A percentile compares a stretch with the other conserved stretches of the same genome.
Evolutionary conservation across 371 early-diverging fungal genomes (phyloP).

Genomic region (Choanephora cucurbitarum): DNA sequence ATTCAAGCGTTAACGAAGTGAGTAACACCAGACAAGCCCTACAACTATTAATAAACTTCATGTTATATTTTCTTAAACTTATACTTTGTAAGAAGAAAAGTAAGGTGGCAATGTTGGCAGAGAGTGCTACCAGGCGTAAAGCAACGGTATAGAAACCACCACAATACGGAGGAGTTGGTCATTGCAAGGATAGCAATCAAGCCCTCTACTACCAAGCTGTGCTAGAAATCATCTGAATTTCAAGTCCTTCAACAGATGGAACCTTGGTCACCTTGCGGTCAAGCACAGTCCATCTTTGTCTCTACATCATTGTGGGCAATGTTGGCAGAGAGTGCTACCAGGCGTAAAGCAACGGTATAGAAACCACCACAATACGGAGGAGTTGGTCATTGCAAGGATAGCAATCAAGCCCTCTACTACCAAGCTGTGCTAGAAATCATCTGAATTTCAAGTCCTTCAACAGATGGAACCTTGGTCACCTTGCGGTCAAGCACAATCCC

Average conservation of each 20-base stretch:
- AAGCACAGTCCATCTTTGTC: conserved; percentile 13
- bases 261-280: conserved; percentile 17
- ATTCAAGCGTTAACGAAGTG: too few species aligned
- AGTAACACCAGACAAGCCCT: too few species aligned
- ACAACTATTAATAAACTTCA: too few species aligned
- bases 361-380: conserved; percentile 13
- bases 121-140: conserved; percentile 13
- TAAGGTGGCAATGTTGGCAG: conserved; percentile 12
- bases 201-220: conserved; percentile 13
- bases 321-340: conserved; percentile 10
- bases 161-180: conserved; percentile 14
- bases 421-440: conserved; percentile 16
- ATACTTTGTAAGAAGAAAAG: conserved; percentile 9
- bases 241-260: conserved; percentile 18
- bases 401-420: conserved; percentile 11
- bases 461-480: conserved; percentile 16
- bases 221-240: conserved; percentile 16
- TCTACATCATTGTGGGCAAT: conserved; percentile 5
- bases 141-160: conserved; percentile 14
- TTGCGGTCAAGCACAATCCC: conserved; percentile 16
- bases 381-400: conserved; percentile 20
- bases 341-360: conserved; percentile 16
- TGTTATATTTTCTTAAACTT: too few species aligned
- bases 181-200: conserved; percentile 19
- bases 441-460: conserved; percentile 19